phyloP scores from a whole-genome alignment of 106 monocot genomes.

The Dioscorea zingiberensis region DNA sequence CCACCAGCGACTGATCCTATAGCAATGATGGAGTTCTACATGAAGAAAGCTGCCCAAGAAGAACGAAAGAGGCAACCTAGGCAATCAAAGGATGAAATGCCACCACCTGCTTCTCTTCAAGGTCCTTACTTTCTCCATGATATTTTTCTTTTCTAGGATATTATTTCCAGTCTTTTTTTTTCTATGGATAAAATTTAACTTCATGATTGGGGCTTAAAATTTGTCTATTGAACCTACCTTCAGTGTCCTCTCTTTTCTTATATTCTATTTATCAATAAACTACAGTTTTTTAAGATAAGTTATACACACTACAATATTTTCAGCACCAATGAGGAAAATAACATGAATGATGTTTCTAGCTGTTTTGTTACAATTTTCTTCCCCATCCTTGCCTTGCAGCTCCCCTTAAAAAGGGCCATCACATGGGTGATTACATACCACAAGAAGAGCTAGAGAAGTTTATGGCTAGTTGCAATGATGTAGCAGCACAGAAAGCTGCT shows the following conservation, averaged over 20 bases:
- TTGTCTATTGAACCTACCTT: background rate
- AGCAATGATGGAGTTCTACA: conserved; percentile 97
- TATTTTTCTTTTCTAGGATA: background rate
- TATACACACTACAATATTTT: too few species aligned
- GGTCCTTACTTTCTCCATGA: conserved; percentile 25
- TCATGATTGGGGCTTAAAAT: background rate
- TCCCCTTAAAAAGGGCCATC: conserved; percentile 70
- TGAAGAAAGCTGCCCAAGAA: conserved; percentile 96
- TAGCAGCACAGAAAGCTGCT: conserved; percentile 54
- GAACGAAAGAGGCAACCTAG: conserved; percentile 73
- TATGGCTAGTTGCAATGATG: conserved; percentile 75
- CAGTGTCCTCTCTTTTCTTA: background rate
- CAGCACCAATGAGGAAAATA: too few species aligned
- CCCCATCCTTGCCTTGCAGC: conserved; percentile 11
- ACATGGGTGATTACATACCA: conserved; percentile 98
- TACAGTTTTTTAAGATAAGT: too few species aligned
- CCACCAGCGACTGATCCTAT: conserved; percentile 59
- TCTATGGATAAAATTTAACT: background rate
- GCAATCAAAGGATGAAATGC: conserved; percentile 96
- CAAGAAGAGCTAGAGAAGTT: conserved; percentile 90
- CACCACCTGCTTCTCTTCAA: conserved; percentile 97
- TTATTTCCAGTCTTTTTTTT: background rate
- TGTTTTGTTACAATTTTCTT: too few species aligned
- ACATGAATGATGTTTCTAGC: too few species aligned
- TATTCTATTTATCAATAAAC: background rate